Evolutionary conservation across 495 filamentous ascomycete species (phyloP).

Genomic region (Aspergillus biplanus): DNA sequence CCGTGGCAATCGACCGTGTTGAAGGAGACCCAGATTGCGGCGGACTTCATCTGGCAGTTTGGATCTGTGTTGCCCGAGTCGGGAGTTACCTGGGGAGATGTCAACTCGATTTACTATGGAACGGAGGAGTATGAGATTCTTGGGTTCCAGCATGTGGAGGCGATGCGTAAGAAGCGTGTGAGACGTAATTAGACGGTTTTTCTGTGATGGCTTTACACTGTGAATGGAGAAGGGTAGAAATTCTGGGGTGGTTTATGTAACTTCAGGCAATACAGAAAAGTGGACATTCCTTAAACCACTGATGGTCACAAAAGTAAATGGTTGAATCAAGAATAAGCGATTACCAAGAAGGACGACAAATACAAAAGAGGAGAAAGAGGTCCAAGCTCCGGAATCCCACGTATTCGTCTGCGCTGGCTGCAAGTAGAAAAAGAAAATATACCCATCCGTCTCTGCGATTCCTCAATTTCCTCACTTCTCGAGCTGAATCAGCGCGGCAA

Average conservation of each 20-base stretch:
- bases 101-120: constrained; percentile 16
- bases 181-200: neutral
- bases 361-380: neutral
- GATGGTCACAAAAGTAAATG: too few species aligned
- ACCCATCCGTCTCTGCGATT: neutral
- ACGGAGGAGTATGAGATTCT: constrained; percentile 17
- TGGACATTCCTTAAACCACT: too few species aligned
- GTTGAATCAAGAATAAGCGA: too few species aligned
- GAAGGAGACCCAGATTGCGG: constrained; percentile 7
- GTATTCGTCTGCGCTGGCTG: neutral
- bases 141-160: constrained; percentile 9
- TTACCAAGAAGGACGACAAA: too few species aligned
- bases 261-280: too few species aligned
- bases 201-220: too few species aligned
- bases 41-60: constrained; percentile 22
- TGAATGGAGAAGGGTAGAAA: too few species aligned
- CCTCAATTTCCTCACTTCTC: too few species aligned
- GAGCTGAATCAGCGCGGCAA: neutral
- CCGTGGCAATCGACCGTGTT: constrained; percentile 14
- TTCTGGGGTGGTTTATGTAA: too few species aligned
- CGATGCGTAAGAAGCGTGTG: constrained; percentile 8
- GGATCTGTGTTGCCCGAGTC: constrained; percentile 1
- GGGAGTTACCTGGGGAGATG: constrained; percentile 11
- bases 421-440: neutral
- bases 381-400: neutral